phyloP scores from a whole-genome alignment of 1,284 basidiomycete genomes.

The Ceratobasidium sp. region DNA sequence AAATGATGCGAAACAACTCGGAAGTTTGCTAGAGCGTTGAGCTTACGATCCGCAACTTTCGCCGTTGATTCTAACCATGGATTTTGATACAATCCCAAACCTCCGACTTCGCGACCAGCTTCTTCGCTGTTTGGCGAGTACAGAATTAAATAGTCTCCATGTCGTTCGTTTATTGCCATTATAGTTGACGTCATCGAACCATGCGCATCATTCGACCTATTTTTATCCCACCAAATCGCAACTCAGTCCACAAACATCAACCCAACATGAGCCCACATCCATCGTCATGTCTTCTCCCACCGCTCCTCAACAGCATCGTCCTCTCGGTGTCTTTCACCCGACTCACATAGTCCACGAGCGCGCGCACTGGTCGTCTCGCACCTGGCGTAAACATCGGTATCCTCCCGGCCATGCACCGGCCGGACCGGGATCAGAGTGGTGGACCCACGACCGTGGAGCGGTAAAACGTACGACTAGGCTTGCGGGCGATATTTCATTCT shows the following conservation, averaged over 20 bases:
- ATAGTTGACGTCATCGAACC: too few species aligned
- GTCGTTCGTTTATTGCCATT: too few species aligned
- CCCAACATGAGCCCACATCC: background rate
- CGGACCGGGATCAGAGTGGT: background rate
- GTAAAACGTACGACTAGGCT: background rate
- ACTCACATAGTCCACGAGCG: conserved; percentile 8
- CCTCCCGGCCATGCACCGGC: background rate
- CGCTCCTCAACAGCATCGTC: background rate
- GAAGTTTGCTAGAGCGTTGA: too few species aligned
- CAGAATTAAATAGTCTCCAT: too few species aligned
- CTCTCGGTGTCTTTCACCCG: conserved; percentile 8
- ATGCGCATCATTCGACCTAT: background rate
- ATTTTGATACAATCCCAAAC: too few species aligned
- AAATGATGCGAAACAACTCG: too few species aligned
- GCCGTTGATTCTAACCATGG: too few species aligned
- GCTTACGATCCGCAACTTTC: too few species aligned
- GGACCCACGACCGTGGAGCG: background rate
- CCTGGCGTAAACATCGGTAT: conserved; percentile 10
- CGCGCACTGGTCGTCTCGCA: conserved; percentile 4
- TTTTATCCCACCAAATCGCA: background rate
- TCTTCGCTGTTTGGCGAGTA: too few species aligned
- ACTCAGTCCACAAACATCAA: background rate
- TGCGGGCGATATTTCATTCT: conserved; percentile 32
- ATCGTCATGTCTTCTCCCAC: background rate
- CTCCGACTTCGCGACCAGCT: too few species aligned